Base-by-base conservation (phyloP, 805 yeast species). In the Hyphopichia homilentoma region DNA sequence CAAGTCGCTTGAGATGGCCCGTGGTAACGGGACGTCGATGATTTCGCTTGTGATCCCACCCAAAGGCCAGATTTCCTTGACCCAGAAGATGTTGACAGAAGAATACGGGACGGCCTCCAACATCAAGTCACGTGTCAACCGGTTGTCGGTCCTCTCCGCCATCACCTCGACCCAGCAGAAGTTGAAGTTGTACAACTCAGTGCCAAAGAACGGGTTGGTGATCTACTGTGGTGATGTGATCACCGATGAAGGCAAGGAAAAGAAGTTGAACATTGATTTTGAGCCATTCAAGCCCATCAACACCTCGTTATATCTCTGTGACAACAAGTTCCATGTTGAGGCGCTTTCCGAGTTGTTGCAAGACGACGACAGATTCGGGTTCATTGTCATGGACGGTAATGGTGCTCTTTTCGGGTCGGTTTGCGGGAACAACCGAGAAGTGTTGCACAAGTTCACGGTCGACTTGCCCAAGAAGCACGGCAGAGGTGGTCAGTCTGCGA, bases 401-500 rank as follows among this genome's bases (percentile, higher is more conserved):
- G 98, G 98, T 39, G 86, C 96, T 3, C 71, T 93, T 46, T 93
- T 93, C 50, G 99, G 99, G 65, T 75, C 94, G 13, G 79, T 93
- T 35, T 80, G 94, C 27, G 99, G 99, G 61, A 93, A 93, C 69
- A 89, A 96, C 29, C 83, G 98, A 72, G 96, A 93, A 42, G 86
- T 93, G 27, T 72, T 93, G 55, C 96, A 90, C 65, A 93, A 93
- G 65, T 93, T 93, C 67, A 84, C 71, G 2, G 99, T 93, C 35
- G 99, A 93, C 64, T 73, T 93, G 52, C 99, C 99, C 52, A 93
- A 93, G 73, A 93, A 93, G 86, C 98, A 93, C 74, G 98, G 98
- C 55, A 84, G 98, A 77, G 98, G 98, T 84, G 98, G 98, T 83
- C 98, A 93, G 72, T 93, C 99, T 42, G 98, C 99, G 27, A 60